phyloP scores from a whole-genome alignment of 2,329 filamentous ascomycete genomes.

The Diplodia corticola region DNA sequence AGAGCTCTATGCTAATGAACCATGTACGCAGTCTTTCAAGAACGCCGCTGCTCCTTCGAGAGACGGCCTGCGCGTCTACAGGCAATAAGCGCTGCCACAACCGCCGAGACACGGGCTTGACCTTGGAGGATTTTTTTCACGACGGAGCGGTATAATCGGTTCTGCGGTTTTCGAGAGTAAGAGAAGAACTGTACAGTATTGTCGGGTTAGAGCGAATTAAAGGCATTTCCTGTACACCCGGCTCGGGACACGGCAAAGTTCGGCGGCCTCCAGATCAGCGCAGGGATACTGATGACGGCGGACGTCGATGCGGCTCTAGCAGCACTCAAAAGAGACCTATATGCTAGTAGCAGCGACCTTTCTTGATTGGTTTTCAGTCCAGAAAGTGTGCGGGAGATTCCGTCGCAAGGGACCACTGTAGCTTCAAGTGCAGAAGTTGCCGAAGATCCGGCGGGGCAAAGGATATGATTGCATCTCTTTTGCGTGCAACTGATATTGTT shows the following conservation, averaged over 20 bases:
- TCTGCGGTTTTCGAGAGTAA: neutral
- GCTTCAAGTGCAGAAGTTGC: neutral
- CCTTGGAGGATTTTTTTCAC: neutral
- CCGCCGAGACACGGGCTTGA: neutral
- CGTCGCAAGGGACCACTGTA: neutral
- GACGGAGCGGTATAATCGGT: neutral
- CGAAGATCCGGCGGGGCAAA: neutral
- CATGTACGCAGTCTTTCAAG: constrained; percentile 50
- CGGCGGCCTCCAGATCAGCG: constrained; percentile 8
- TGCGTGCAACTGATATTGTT: neutral
- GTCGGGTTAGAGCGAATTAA: constrained; percentile 19
- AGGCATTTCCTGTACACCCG: constrained; percentile 19
- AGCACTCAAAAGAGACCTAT: neutral
- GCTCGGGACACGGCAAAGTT: constrained; percentile 9
- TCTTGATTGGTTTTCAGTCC: neutral
- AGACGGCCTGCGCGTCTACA: constrained; percentile 51
- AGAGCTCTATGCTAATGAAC: constrained; percentile 5
- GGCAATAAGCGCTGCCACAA: constrained; percentile 38
- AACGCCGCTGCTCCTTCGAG: constrained; percentile 49
- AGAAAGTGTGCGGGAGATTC: neutral
- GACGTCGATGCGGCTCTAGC: neutral
- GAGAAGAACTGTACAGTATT: constrained; percentile 19
- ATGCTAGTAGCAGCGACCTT: neutral
- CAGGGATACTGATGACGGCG: constrained; percentile 7
- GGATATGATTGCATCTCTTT: neutral